Evolutionary conservation across 2,329 filamentous ascomycete genomes (phyloP), one percentile per base, ranked within the genome.

Genomic region (Aspergillus fijiensis): DNA sequence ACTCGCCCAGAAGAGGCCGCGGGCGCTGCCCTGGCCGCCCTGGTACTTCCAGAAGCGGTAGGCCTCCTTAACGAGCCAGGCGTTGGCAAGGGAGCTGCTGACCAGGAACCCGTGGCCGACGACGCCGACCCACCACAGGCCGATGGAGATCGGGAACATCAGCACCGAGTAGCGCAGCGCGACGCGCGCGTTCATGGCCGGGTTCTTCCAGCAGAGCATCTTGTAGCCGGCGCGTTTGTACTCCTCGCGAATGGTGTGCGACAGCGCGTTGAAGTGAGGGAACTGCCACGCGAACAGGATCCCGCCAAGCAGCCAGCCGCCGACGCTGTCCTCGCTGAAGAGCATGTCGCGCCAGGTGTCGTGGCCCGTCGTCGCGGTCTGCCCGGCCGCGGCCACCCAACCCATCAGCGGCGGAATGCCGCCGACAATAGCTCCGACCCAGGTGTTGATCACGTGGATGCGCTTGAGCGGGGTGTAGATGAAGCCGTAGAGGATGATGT

Each of bases 201-300:
- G 91, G 73, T 98, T 94, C 5, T 89, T 88, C 88, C 93, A 98
- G 51, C 85, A 86, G 3, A 98, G 82, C 95, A 89, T 89, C 61
- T 82, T 79, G 70, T 88, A 87, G 1, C 86, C 86, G 0, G 86
- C 86, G 35, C 78, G 76, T 65, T 87, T 89, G 81, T 99, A 99
- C 74, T 99, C 95, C 9, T 96, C 88, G 21, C 92, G 84, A 62
- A 98, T 96, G 4, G 86, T 82, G 85, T 94, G 96, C 51, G 90
- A 93, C 23, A 99, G 82, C 1, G 93, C 89, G 84, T 97, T 98
- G 80, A 99, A 99, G 78, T 99, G 95, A 3, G 95, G 92, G 72
- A 99, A 98, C 73, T 99, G 94, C 95, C 95, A 99, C 12, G 92
- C 89, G 67, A 96, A 96, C 5, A 99, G 81, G 6, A 98, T 79